A percentile compares a stretch with the other conserved stretches of the same genome.
These are phyloP conservation scores for Zygosaccharomyces bailii DNA, from an alignment of 805 yeast species.

Conservation along the genomic window DNA sequence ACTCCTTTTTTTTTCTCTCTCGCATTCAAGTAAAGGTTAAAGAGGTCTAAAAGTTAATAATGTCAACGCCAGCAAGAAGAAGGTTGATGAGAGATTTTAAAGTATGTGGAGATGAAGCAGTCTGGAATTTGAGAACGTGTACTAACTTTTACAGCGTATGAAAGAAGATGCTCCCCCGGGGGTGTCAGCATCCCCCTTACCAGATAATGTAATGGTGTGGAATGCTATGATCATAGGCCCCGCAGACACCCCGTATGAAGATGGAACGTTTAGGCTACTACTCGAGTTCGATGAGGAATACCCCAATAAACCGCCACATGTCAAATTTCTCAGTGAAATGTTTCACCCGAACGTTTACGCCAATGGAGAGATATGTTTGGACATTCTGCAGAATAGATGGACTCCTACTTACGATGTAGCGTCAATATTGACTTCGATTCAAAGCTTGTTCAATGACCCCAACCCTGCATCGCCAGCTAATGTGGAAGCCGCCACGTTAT, in stretches of 20 bases:
- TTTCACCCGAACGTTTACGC: slow-evolving; percentile 98
- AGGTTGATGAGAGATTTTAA: slow-evolving; percentile 98
- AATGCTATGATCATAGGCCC: slow-evolving; percentile 98
- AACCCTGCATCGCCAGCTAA: slow-evolving; percentile 96
- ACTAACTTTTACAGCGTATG: slow-evolving; percentile 58
- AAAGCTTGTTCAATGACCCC: slow-evolving; percentile 89
- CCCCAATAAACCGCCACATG: slow-evolving; percentile 95
- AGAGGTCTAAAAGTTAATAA: slow-evolving; percentile 28
- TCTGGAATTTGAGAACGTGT: neutral
- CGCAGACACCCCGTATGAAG: slow-evolving; percentile 95
- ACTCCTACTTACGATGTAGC: slow-evolving; percentile 98
- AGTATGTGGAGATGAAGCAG: slow-evolving; percentile 39
- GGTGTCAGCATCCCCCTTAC: slow-evolving; percentile 92
- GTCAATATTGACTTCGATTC: slow-evolving; percentile 89
- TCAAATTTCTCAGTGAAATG: slow-evolving; percentile 88
- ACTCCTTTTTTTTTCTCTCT: too few species aligned
- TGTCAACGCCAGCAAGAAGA: slow-evolving; percentile 99
- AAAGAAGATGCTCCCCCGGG: slow-evolving; percentile 98
- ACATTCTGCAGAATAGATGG: slow-evolving; percentile 96
- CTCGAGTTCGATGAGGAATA: slow-evolving; percentile 94
- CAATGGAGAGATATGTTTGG: slow-evolving; percentile 90
- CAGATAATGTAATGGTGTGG: slow-evolving; percentile 97
- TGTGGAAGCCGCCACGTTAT: slow-evolving; percentile 94
- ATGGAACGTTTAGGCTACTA: slow-evolving; percentile 86
- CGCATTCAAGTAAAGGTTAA: neutral